These are phyloP conservation scores for Colletotrichum somersetense DNA, from an alignment of 2,329 filamentous ascomycete species.

Conservation along the genomic window DNA sequence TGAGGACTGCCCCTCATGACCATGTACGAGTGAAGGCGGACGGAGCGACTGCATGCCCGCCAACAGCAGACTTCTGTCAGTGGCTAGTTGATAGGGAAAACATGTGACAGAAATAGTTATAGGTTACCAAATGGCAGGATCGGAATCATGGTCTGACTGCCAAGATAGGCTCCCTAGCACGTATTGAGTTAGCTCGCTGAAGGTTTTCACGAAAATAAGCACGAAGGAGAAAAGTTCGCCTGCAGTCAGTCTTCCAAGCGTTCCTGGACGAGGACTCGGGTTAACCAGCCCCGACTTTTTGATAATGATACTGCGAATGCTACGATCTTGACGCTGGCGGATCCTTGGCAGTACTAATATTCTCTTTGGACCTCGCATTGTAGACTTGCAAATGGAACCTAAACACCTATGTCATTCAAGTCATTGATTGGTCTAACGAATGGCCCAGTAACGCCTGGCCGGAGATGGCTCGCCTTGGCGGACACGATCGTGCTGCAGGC, in stretches of 20 bases:
- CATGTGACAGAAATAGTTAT: too few species aligned
- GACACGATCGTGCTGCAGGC: too few species aligned
- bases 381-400: background rate
- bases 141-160: background rate
- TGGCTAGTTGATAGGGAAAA: too few species aligned
- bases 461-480: conserved; percentile 5
- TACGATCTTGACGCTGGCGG: background rate
- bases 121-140: background rate
- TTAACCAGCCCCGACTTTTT: background rate
- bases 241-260: background rate
- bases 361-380: background rate
- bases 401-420: background rate
- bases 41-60: background rate
- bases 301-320: background rate
- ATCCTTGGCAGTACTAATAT: background rate
- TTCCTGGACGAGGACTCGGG: background rate
- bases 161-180: background rate
- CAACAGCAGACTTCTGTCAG: background rate
- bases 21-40: background rate
- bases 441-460: background rate
- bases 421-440: background rate
- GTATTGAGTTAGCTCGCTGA: background rate
- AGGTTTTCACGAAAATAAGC: background rate
- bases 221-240: background rate
- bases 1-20: background rate